phyloP scores from a whole-genome alignment of 495 filamentous ascomycete genomes.

The Pyronema domesticum region DNA sequence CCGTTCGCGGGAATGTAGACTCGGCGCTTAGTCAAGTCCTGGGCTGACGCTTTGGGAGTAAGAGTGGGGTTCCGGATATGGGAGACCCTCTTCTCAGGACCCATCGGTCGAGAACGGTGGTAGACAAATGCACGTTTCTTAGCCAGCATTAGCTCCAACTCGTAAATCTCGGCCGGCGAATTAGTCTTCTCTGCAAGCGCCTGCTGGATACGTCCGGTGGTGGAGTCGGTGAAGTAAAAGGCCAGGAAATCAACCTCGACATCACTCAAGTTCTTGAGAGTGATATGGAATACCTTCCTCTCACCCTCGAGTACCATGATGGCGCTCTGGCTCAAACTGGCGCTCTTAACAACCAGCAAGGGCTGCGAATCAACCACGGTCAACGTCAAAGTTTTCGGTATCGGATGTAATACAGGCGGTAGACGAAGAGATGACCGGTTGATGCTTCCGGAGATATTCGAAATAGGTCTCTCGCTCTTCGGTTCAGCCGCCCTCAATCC shows the following conservation, averaged over 20 bases:
- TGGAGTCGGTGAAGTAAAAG: conserved; percentile 81
- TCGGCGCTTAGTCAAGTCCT: conserved; percentile 10
- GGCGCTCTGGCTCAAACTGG: conserved; percentile 65
- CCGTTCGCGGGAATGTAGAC: conserved; percentile 49
- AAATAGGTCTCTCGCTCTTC: conserved; percentile 36
- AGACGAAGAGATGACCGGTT: conserved; percentile 8
- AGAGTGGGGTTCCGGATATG: background rate
- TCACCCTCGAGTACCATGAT: conserved; percentile 87
- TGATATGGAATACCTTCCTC: conserved; percentile 54
- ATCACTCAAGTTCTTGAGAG: conserved; percentile 56
- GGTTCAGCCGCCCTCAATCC: conserved; percentile 45
- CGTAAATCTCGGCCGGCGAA: conserved; percentile 59
- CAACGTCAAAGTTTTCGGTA: conserved; percentile 36
- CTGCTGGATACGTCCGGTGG: conserved; percentile 53
- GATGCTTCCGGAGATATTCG: conserved; percentile 26
- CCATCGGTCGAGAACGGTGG: conserved; percentile 24
- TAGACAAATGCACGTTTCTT: conserved; percentile 56
- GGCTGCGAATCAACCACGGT: conserved; percentile 67
- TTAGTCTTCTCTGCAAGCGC: conserved; percentile 60
- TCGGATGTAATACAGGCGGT: conserved; percentile 17
- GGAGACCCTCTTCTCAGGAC: no score
- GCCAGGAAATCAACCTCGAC: conserved; percentile 63
- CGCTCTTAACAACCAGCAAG: conserved; percentile 51
- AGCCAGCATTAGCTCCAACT: conserved; percentile 59
- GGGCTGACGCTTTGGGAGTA: background rate